Base-by-base conservation (phyloP, 2,329 filamentous ascomycete species). In the Alternaria sp. region DNA sequence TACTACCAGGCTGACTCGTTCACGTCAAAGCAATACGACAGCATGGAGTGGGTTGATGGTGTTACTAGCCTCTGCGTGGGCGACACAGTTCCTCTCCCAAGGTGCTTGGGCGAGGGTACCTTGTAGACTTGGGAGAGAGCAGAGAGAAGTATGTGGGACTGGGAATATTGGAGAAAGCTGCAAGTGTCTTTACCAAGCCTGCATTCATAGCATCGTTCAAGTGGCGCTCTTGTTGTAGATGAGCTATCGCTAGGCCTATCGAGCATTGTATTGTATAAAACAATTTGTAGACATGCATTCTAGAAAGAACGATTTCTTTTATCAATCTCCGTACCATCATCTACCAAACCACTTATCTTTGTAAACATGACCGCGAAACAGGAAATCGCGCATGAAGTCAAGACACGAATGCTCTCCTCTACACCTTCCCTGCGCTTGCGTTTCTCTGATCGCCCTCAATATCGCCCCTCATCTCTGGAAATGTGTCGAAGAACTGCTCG, bases 1-100 rank as follows among this genome's bases (percentile, higher is more conserved):
- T 57, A 64, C 34, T 82, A 78, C 64, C 69, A 69, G 55, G 73
- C 67, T n/a, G 79, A 81, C 65, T 74, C 69, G 2, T 81, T 79
- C 62, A 57, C 64, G 2, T 68, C 64, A 57, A 77, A 78, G 70
- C 57, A 40, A 12, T 80, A 73, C 52, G 73, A 67, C 16, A 62
- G 68, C 34, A 58, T 82, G 60, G 59, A 61, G 25, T 82, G 80
- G 80, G 80, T 81, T 10, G 74, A 80, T 67, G 80, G 80, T 12
- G 68, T 74, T 10, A 81, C 82, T 49, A 59, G 64, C 7, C 69
- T 81, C 2, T 82, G 80, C 70, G 74, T 69, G 38, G 74, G 75
- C 56, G 76, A 77, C 44, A 60, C 34, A 1, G 79, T 79, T 53
- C 80, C 80, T 5, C 41, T 82, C 28, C 71, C 71, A 14, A 80